phyloP scores from a whole-genome alignment of 2,329 filamentous ascomycete genomes.

The Botrytis elliptica region DNA sequence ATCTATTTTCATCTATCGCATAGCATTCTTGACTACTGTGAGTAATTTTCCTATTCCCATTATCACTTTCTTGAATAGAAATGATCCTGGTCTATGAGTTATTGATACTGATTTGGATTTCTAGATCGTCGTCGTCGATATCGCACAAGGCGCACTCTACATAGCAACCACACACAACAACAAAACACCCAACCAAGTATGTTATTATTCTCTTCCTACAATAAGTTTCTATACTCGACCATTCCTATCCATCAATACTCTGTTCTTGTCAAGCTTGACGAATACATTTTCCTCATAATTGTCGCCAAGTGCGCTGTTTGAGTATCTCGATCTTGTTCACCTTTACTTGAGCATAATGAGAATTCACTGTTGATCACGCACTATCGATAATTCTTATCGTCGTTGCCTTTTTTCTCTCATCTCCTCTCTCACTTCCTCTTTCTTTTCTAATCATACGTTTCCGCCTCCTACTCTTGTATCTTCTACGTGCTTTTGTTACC shows the following conservation, averaged over 20 bases:
- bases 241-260: neutral
- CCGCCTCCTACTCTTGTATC: neutral
- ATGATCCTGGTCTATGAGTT: neutral
- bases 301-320: neutral
- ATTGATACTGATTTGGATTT: neutral
- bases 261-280: neutral
- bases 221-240: neutral
- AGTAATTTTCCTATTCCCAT: neutral
- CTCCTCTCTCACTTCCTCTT: neutral
- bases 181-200: neutral
- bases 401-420: neutral
- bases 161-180: neutral
- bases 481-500: neutral
- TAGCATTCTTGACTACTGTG: neutral
- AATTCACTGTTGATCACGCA: neutral
- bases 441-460: neutral
- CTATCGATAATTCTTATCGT: neutral
- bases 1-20: constrained; percentile 1
- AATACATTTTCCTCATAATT: neutral
- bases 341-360: neutral
- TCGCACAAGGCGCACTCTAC: neutral
- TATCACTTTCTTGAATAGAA: neutral
- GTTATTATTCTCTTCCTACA: too few species aligned
- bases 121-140: neutral
- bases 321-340: constrained; percentile 14